These are phyloP conservation scores for Colletotrichum tabaci DNA, from an alignment of 2,329 filamentous ascomycete species.

Conservation along the genomic window DNA sequence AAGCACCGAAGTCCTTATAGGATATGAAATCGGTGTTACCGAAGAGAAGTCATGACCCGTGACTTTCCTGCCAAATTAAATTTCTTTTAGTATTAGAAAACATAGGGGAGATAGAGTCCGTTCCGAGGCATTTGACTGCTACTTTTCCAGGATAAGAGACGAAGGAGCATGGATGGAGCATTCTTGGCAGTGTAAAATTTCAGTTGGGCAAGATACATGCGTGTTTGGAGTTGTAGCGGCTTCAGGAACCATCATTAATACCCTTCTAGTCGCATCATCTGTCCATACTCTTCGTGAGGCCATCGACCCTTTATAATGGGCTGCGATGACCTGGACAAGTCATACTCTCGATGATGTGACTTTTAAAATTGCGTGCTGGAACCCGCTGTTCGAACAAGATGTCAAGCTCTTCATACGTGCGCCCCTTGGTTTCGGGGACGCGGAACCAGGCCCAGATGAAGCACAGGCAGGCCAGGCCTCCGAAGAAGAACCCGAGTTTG, in stretches of 20 bases:
- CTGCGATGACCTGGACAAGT: neutral
- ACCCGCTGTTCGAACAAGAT: constrained; percentile 52
- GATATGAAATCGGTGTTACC: constrained; percentile 83
- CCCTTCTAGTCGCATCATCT: neutral
- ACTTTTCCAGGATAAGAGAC: neutral
- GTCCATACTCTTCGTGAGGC: neutral
- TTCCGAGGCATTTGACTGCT: neutral
- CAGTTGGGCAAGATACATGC: constrained; percentile 1
- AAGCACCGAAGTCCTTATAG: constrained; percentile 90
- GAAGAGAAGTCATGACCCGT: constrained; percentile 30
- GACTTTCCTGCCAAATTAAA: neutral
- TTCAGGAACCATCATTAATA: constrained; percentile 10
- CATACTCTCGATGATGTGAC: constrained; percentile 46
- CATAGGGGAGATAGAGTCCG: neutral
- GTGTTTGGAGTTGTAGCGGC: neutral
- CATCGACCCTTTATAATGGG: neutral
- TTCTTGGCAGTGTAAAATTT: neutral
- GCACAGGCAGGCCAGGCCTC: constrained; percentile 43
- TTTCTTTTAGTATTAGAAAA: neutral
- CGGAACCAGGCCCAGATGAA: constrained; percentile 47
- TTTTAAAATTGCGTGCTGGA: constrained; percentile 56
- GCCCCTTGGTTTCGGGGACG: constrained; percentile 47
- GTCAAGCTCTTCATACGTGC: constrained; percentile 47
- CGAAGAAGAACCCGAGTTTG: constrained; percentile 49
- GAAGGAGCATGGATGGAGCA: neutral